Base-by-base conservation (phyloP, 2,329 filamentous ascomycete genomes). In the Penicillium sp. region DNA sequence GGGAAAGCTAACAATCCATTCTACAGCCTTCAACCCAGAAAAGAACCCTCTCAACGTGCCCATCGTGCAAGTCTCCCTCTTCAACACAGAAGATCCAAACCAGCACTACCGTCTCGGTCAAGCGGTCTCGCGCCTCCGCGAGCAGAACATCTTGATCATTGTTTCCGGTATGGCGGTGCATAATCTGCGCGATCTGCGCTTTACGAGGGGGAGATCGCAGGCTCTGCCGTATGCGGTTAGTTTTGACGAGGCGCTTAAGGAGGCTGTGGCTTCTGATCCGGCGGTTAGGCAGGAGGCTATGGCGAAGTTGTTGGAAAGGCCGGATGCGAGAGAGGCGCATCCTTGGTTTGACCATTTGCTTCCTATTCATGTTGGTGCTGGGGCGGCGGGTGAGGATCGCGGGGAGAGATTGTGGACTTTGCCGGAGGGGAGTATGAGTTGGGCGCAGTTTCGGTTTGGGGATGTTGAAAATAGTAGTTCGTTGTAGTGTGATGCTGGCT, bases 111-210 rank as follows among this genome's bases (percentile, higher is more conserved):
- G 77, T 3, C 81, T 92, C 2, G 89, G 89, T 1, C 79, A 83
- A 53, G 88, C 88, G 1, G 77, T 92, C 2, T 75, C 83, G 8
- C 72, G 79, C n/a, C 79, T 92, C 1, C 82, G 89, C 14, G 84
- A 89, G 14, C 82, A 89, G 50, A 83, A 83, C 16, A 79, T 91
- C 48, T 78, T 88, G 45, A 85, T 92, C 55, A 83, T 92, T 42
- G 83, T 83, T 21, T 87, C 87, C 0, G 89, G 89, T 10, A 91
- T 91, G 87, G 87, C 87, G 0, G 88, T 89, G 19, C 87, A 90
- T 63, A 90, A 90, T 61, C 75, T 89, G 31, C 78, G 83, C 1
- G 83, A 89, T 59, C 47, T 84, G 62, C 74, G 73, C 16, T 75
- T 77, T 63, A 70, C 74, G 13, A 75, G 77, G 60, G 78, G 76